Percentiles rank a stretch among this genome's conserved stretches.
phyloP scores from a whole-genome alignment of 768 basidiomycete genomes.

The Leccinum arenicola region DNA sequence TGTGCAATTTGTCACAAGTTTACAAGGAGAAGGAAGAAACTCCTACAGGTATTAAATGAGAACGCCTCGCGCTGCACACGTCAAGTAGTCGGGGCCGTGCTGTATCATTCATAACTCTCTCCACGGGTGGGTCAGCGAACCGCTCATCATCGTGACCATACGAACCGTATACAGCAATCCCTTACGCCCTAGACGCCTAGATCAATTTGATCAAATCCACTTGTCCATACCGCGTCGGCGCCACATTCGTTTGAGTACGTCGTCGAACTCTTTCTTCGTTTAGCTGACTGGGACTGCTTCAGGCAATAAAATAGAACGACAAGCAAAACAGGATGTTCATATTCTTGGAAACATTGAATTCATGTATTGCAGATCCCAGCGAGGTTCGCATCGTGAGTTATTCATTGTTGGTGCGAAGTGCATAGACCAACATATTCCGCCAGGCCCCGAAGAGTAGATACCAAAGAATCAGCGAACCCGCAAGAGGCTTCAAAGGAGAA shows the following conservation, averaged over 20 bases:
- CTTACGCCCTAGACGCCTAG: conserved; percentile 5
- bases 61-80: background rate
- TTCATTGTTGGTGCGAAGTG: background rate
- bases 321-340: conserved; percentile 8
- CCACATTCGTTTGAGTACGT: conserved; percentile 1
- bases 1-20: conserved; percentile 4
- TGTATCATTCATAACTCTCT: conserved; percentile 12
- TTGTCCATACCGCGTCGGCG: background rate
- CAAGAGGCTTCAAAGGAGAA: conserved; percentile 17
- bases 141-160: background rate
- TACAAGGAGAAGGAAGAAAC: conserved; percentile 7
- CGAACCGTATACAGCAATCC: background rate
- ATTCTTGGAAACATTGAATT: conserved; percentile 16
- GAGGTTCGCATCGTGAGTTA: conserved; percentile 15
- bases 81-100: background rate
- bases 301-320: conserved; percentile 8
- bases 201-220: conserved; percentile 5
- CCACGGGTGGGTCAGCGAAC: conserved; percentile 3
- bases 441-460: conserved; percentile 21
- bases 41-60: conserved; percentile 6
- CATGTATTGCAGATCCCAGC: conserved; percentile 20
- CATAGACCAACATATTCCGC: background rate
- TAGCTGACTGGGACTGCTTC: background rate
- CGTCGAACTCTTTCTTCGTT: background rate
- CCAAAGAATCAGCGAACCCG: conserved; percentile 6